Percentiles rank a stretch among this genome's conserved stretches.
phyloP scores from a whole-genome alignment of 176 grass and related monocot species.

The Typha latifolia region DNA sequence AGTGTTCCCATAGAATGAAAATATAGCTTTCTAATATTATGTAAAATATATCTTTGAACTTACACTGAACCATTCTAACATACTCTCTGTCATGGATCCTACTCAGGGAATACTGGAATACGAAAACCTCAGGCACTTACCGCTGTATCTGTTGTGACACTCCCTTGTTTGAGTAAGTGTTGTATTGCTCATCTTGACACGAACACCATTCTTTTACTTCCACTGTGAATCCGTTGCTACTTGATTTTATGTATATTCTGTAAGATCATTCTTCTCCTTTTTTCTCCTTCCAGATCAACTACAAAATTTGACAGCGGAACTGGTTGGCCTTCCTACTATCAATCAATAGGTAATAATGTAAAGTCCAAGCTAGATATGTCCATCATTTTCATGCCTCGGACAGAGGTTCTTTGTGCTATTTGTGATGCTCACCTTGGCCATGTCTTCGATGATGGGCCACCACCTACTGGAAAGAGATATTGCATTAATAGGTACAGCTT shows the following conservation, averaged over 20 bases:
- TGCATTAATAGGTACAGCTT: slow-evolving; percentile 66
- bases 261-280: background rate
- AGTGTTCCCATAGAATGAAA: too few species aligned
- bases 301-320: slow-evolving; percentile 89
- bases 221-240: background rate
- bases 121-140: slow-evolving; percentile 52
- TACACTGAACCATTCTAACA: background rate
- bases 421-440: slow-evolving; percentile 80
- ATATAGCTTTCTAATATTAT: too few species aligned
- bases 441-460: slow-evolving; percentile 73
- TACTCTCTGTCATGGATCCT: background rate
- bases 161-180: slow-evolving; percentile 72
- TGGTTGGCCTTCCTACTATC: slow-evolving; percentile 79
- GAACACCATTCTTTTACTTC: background rate
- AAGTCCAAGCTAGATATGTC: slow-evolving; percentile 72
- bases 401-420: slow-evolving; percentile 51
- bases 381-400: slow-evolving; percentile 77
- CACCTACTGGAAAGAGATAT: slow-evolving; percentile 59
- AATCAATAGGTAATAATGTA: slow-evolving; percentile 57
- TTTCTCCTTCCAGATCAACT: slow-evolving; percentile 39
- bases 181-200: background rate
- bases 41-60: background rate
- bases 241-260: slow-evolving; percentile 4
- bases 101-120: slow-evolving; percentile 42
- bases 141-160: slow-evolving; percentile 68